Evolutionary conservation across 306 rosid species (phyloP), one percentile per base, ranked within the genome.

Genomic region (Glycine latifolia): DNA sequence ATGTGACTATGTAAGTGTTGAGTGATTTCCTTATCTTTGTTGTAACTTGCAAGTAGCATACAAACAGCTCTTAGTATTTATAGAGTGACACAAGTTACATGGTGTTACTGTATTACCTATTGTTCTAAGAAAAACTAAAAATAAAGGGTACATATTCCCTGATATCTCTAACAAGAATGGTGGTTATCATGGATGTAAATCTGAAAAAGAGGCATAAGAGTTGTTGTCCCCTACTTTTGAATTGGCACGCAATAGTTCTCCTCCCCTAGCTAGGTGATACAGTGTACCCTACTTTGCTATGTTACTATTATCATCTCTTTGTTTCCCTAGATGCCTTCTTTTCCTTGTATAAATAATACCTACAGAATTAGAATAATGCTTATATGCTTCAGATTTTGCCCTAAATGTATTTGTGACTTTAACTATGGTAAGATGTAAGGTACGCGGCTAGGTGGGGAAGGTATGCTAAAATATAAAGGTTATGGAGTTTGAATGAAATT

Each of bases 161-260:
- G 86, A 80, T 13, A 66, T 79, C 85, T 81, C 60, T 41, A n/a
- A 67, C 56, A 72, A 62, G 85, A 80, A 55, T 69, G 65, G 85
- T 69, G 65, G 86, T 39, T 54, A 72, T 53, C 47, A 69, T 41
- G 87, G 79, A 17, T 49, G 68, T 56, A 85, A 86, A 80, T 48
- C 75, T 17, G 1, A 61, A 56, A 26, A 83, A 68, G 82, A 73
- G 79, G 93, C 81, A 81, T 70, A 65, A 82, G 52, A 3, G 56
- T 62, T 88, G 26, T 85, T 44, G 85, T 88, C 87, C 92, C 76
- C 87, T 86, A 8, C 86, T 83, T 92, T 87, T 83, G 85, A 75
- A 73, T 79, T 90, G 80, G 78, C 86, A 78, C 31, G 31, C 31
- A 26, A 26, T 26, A 26, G 31, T 26, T 26, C 31, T 26, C 31